A percentile compares a stretch with the other conserved stretches of the same genome.
Evolutionary conservation across 495 filamentous ascomycete genomes (phyloP).

Genomic region (Baudoinia panamericana): DNA sequence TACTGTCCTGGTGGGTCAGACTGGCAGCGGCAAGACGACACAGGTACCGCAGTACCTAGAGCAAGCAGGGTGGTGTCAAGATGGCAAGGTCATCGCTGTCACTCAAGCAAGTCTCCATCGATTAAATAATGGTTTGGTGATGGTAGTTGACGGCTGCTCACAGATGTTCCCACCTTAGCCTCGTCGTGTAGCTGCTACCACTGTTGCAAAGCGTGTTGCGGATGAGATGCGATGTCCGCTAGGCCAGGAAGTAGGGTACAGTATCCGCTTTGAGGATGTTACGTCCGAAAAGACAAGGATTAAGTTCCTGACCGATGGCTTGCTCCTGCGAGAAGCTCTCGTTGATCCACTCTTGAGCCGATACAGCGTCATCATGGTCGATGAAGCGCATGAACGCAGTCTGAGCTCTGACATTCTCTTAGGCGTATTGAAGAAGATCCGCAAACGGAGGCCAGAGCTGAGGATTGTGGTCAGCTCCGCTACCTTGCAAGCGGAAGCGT

Average conservation of each 20-base stretch:
- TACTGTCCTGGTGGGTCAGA: slow-evolving; percentile 32
- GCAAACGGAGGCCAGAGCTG: slow-evolving; percentile 66
- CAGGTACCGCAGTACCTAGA: slow-evolving; percentile 35
- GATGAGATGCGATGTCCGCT: slow-evolving; percentile 85
- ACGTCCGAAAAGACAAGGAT: slow-evolving; percentile 81
- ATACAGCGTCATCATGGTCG: slow-evolving; percentile 97
- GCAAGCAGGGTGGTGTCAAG: slow-evolving; percentile 66
- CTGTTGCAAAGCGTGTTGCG: slow-evolving; percentile 79
- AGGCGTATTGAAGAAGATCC: slow-evolving; percentile 88
- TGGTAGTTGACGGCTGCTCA: slow-evolving; percentile 11
- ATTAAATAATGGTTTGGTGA: background rate
- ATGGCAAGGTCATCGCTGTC: slow-evolving; percentile 71
- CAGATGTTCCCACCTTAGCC: slow-evolving; percentile 42
- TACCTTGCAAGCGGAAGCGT: slow-evolving; percentile 82
- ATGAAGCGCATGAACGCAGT: slow-evolving; percentile 94
- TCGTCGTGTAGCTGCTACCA: slow-evolving; percentile 82
- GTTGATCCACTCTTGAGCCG: slow-evolving; percentile 84
- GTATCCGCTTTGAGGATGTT: slow-evolving; percentile 89
- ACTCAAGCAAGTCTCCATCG: slow-evolving; percentile 56
- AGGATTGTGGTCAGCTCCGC: slow-evolving; percentile 89
- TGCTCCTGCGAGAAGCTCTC: slow-evolving; percentile 85
- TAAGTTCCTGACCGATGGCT: slow-evolving; percentile 93
- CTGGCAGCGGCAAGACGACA: slow-evolving; percentile 37
- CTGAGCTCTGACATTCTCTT: slow-evolving; percentile 89
- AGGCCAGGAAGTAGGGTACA: slow-evolving; percentile 83